Percentiles rank a stretch among this genome's conserved stretches.
Evolutionary conservation across 78 protist genomes (phyloP).

Genomic region (slime mould (Dictyostelium discoideum)): DNA sequence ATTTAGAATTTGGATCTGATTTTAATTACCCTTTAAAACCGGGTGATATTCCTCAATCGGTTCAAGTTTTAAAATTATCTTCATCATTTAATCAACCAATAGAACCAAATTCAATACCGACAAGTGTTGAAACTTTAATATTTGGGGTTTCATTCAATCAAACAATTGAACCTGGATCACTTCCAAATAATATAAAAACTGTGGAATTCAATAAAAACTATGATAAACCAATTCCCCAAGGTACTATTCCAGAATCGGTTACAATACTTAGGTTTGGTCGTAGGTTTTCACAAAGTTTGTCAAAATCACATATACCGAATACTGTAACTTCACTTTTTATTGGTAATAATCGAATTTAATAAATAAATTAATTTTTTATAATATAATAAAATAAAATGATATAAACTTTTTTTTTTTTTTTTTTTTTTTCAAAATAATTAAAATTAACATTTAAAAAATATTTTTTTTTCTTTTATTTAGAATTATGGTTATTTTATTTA

Average conservation of each 20-base stretch:
- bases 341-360: not conserved
- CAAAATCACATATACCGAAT: not conserved
- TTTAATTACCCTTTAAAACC: slow-evolving; percentile 3
- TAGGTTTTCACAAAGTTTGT: slow-evolving; percentile 1
- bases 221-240: not conserved
- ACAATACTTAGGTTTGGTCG: not conserved
- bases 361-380: not conserved
- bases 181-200: not conserved
- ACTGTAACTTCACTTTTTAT: not conserved
- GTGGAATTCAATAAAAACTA: not conserved
- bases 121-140: not conserved
- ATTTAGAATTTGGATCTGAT: not conserved
- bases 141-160: not conserved
- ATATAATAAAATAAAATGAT: not conserved
- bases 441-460: not conserved
- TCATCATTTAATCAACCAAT: slow-evolving; percentile 6
- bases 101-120: not conserved
- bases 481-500: not conserved
- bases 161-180: not conserved
- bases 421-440: not conserved
- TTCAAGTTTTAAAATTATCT: not conserved
- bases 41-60: not conserved
- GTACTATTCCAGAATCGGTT: slow-evolving; percentile 13
- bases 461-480: not conserved
- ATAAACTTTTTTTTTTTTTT: not conserved